Conservation (phyloP, 164 flowering plant genomes). For the Umbellularia californica region DNA sequence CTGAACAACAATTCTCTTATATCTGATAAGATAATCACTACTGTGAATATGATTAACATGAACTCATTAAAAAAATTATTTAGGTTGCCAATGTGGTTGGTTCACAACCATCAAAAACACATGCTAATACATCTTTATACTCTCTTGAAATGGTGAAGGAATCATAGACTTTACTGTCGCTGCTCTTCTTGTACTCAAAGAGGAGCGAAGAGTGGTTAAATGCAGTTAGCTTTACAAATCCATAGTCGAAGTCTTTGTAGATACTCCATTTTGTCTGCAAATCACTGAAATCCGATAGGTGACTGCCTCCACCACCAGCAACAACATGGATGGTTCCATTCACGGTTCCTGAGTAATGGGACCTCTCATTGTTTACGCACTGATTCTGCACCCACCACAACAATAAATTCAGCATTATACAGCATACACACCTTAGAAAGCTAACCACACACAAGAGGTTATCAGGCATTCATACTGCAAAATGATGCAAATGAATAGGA, state of each 20-base stretch:
- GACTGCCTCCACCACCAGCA: conserved; percentile 77
- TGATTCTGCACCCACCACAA: conserved; percentile 31
- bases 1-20: too few species aligned
- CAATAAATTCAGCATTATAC: too few species aligned
- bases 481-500: neutral
- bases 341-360: conserved; percentile 47
- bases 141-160: conserved; percentile 69
- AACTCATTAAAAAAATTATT: neutral
- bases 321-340: conserved; percentile 87
- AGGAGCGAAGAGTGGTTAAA: conserved; percentile 67
- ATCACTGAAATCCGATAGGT: conserved; percentile 42
- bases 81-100: conserved; percentile 57
- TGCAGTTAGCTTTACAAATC: conserved; percentile 82
- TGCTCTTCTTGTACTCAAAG: conserved; percentile 88
- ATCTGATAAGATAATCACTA: too few species aligned
- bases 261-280: conserved; percentile 72
- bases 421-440: too few species aligned
- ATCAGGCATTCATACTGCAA: too few species aligned
- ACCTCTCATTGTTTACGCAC: conserved; percentile 49
- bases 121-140: conserved; percentile 78
- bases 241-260: conserved; percentile 60
- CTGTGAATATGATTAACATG: too few species aligned
- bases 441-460: too few species aligned
- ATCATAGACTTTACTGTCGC: conserved; percentile 72
- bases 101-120: conserved; percentile 69